phyloP scores from a whole-genome alignment of 176 grass and related monocot species.

The Miscanthus lutarioriparius region DNA sequence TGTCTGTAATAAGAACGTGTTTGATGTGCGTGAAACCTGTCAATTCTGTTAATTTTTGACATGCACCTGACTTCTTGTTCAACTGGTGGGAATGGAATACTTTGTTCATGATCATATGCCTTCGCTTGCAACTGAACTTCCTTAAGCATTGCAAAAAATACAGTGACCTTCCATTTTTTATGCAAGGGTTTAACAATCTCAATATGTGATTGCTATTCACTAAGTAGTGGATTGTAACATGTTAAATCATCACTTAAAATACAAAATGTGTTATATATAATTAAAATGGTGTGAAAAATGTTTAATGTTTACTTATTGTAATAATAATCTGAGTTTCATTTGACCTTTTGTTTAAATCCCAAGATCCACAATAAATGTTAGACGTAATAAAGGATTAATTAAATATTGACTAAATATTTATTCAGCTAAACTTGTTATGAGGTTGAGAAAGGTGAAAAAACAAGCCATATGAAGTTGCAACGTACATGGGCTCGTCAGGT shows the following conservation, averaged over 20 bases:
- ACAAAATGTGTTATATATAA: too few species aligned
- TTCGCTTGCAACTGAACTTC: neutral
- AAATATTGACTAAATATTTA: too few species aligned
- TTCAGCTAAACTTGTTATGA: too few species aligned
- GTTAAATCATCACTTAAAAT: neutral
- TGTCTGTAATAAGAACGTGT: constrained; percentile 24
- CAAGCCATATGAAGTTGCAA: too few species aligned
- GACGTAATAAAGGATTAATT: too few species aligned
- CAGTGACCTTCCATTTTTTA: neutral
- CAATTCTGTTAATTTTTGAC: neutral
- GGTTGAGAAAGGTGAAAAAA: too few species aligned
- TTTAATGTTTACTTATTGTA: too few species aligned
- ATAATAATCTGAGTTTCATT: too few species aligned
- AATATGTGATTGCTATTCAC: neutral
- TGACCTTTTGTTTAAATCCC: too few species aligned
- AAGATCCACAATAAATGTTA: too few species aligned
- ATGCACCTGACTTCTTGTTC: neutral
- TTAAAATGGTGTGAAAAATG: too few species aligned
- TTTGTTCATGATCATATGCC: neutral
- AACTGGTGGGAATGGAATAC: neutral
- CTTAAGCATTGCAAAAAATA: neutral
- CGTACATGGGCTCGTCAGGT: too few species aligned
- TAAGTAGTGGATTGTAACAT: neutral
- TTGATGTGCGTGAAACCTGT: neutral
- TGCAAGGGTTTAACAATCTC: neutral